A percentile compares a stretch with the other conserved stretches of the same genome.
Conservation (phyloP, 164 flowering plant species). For the Liriodendron chinense region DNA sequence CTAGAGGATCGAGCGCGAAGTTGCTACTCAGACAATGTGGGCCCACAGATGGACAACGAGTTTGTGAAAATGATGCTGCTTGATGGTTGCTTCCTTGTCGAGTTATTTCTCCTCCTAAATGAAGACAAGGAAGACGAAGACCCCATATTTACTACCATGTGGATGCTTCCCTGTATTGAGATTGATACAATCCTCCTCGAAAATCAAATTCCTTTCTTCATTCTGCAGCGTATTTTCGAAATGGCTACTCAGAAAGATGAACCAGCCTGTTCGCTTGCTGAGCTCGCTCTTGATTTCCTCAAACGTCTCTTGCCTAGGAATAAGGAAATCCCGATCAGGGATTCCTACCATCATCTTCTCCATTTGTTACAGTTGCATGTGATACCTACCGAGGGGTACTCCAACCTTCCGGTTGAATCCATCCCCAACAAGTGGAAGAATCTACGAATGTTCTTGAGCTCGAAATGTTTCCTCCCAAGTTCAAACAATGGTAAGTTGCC, state of each 20-base stretch:
- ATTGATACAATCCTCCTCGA: no score
- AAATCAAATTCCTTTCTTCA: no score
- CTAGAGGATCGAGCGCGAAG: slow-evolving; percentile 25
- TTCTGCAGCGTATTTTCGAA: no score
- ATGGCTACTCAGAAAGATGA: no score
- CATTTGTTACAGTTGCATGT: no score
- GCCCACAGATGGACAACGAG: not conserved
- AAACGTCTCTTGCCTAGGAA: no score
- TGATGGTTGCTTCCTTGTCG: slow-evolving; percentile 7
- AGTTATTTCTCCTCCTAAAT: not conserved
- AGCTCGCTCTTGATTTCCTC: no score
- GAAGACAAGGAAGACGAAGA: not conserved
- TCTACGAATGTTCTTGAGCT: no score
- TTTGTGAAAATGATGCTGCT: slow-evolving; percentile 4
- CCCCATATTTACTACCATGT: not conserved
- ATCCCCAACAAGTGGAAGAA: not conserved
- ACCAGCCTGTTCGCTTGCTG: no score
- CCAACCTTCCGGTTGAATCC: not conserved
- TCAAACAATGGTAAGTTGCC: not conserved
- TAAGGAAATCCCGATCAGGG: not conserved
- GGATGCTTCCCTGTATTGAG: not conserved
- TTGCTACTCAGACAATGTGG: not conserved
- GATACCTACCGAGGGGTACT: not conserved
- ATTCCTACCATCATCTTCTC: not conserved
- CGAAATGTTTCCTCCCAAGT: no score